These are phyloP conservation scores for Teunomyces barrocoloradensis DNA, from an alignment of 805 yeast species.

Conservation along the genomic window DNA sequence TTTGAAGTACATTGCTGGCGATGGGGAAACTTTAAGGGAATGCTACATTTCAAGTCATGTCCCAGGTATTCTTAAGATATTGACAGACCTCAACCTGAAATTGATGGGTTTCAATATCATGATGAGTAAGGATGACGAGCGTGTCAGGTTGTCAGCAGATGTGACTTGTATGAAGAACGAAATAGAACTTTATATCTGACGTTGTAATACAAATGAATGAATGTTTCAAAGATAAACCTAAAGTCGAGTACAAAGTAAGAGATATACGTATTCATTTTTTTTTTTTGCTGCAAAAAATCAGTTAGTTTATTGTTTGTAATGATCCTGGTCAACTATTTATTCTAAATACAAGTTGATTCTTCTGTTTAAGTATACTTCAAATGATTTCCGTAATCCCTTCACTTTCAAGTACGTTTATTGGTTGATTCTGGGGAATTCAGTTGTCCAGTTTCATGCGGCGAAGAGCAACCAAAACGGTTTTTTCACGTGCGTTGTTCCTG, in stretches of 20 bases:
- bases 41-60: not conserved
- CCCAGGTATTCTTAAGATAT: not conserved
- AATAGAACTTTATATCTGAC: not conserved
- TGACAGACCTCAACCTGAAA: slow-evolving; percentile 15
- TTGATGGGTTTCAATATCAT: slow-evolving; percentile 21
- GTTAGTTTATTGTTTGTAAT: too few relatives aligned
- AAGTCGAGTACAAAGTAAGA: too few relatives aligned
- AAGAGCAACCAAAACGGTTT: not conserved
- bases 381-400: too few relatives aligned
- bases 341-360: too few relatives aligned
- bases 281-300: too few relatives aligned
- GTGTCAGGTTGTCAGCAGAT: slow-evolving; percentile 8
- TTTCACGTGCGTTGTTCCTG: not conserved
- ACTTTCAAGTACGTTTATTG: too few relatives aligned
- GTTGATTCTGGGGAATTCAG: too few relatives aligned
- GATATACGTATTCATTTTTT: too few relatives aligned
- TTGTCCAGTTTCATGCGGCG: not conserved
- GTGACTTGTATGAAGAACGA: slow-evolving; percentile 5
- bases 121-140: slow-evolving; percentile 11
- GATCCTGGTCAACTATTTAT: too few relatives aligned
- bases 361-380: too few relatives aligned
- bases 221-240: too few relatives aligned
- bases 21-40: slow-evolving; percentile 3
- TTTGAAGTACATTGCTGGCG: slow-evolving; percentile 21
- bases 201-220: too few relatives aligned